Conservation (phyloP, 805 yeast species). For the Zygosaccharomyces pseudorouxii region DNA sequence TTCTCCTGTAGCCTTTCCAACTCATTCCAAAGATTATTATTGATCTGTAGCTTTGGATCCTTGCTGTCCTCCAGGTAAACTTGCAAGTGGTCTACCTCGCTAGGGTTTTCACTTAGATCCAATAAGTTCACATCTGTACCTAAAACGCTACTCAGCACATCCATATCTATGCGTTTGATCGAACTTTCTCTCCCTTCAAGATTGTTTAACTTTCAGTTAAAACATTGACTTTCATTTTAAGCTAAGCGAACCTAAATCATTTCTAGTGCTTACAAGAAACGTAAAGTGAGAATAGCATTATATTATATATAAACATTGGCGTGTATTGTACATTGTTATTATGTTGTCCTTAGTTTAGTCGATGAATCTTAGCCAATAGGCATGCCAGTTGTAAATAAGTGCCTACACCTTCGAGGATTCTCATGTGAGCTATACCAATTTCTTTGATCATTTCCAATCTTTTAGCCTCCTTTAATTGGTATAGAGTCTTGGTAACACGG, state of each 20-base stretch:
- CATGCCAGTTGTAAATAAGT: slow-evolving; percentile 84
- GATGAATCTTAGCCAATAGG: slow-evolving; percentile 55
- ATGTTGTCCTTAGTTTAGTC: slow-evolving; percentile 15
- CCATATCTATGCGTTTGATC: slow-evolving; percentile 9
- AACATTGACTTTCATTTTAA: neutral
- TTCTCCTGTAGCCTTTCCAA: slow-evolving; percentile 19
- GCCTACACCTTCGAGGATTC: slow-evolving; percentile 89
- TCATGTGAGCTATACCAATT: slow-evolving; percentile 88
- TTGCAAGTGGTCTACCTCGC: slow-evolving; percentile 5
- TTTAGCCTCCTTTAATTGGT: slow-evolving; percentile 59
- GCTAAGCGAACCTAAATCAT: neutral
- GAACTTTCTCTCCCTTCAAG: neutral
- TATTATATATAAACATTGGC: neutral
- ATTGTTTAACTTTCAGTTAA: neutral
- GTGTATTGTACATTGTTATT: neutral
- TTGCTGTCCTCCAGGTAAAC: slow-evolving; percentile 11
- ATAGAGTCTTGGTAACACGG: slow-evolving; percentile 75
- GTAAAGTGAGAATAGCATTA: neutral
- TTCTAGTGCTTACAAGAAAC: neutral
- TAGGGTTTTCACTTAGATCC: neutral
- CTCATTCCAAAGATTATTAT: slow-evolving; percentile 15
- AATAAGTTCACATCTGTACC: slow-evolving; percentile 7
- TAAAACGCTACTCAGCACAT: slow-evolving; percentile 14
- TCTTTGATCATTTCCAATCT: slow-evolving; percentile 76
- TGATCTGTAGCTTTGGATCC: slow-evolving; percentile 13